Conservation (phyloP, 805 yeast genomes). For the Sugiyamaella lignohabitans region DNA sequence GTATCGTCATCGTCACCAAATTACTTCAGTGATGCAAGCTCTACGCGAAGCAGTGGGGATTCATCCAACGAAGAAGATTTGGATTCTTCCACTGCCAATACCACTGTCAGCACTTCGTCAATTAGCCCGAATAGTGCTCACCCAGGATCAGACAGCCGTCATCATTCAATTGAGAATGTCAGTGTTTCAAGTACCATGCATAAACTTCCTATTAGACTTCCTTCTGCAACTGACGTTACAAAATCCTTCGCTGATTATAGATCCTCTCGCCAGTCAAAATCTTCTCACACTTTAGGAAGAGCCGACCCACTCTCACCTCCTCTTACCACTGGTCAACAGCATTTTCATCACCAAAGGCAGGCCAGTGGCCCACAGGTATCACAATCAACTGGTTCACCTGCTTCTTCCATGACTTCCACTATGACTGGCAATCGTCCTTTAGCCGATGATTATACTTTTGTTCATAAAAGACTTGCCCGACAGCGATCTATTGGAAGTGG, state of each 20-base stretch:
- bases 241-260: not conserved
- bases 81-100: constrained; percentile 8
- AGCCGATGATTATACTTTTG: constrained; percentile 7
- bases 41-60: constrained; percentile 7
- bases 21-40: constrained; percentile 13
- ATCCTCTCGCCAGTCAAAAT: not conserved
- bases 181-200: not conserved
- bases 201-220: not conserved
- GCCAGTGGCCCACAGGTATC: too few relatives aligned
- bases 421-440: constrained; percentile 5
- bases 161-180: too few relatives aligned
- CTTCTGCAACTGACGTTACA: too few relatives aligned
- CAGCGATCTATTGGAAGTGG: constrained; percentile 5
- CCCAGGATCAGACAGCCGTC: too few relatives aligned
- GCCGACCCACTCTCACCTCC: not conserved
- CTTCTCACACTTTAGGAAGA: not conserved
- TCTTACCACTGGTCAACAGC: not conserved
- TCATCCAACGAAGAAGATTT: constrained; percentile 7
- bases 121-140: too few relatives aligned
- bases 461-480: constrained; percentile 7
- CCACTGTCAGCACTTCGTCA: not conserved
- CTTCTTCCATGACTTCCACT: not conserved
- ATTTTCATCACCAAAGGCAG: not conserved
- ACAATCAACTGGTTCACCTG: not conserved
- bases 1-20: constrained; percentile 10